phyloP scores from a whole-genome alignment of 768 basidiomycete genomes.

The Agrocybe chaxingu region DNA sequence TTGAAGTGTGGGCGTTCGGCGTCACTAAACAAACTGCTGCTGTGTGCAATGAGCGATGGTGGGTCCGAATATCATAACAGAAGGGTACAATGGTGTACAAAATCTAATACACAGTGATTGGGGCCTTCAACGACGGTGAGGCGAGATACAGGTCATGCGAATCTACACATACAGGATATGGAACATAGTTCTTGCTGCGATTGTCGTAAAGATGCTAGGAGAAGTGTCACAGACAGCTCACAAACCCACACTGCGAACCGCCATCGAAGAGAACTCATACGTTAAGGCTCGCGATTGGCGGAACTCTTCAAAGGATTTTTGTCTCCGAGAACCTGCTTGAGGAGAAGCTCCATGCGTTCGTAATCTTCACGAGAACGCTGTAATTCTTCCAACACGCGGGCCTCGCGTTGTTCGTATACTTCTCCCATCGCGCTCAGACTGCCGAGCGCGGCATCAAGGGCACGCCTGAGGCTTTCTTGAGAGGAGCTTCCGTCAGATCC shows the following conservation, averaged over 20 bases:
- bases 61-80: too few species aligned
- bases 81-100: too few species aligned
- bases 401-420: constrained; percentile 69
- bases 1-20: too few species aligned
- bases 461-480: constrained; percentile 63
- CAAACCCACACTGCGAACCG: background rate
- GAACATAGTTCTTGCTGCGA: too few species aligned
- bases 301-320: constrained; percentile 13
- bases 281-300: background rate
- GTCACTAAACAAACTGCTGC: too few species aligned
- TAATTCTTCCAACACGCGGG: constrained; percentile 72
- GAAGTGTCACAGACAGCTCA: background rate
- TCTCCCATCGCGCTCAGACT: constrained; percentile 60
- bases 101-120: too few species aligned
- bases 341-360: constrained; percentile 60
- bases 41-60: too few species aligned
- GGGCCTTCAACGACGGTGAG: too few species aligned
- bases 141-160: too few species aligned
- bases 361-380: constrained; percentile 60
- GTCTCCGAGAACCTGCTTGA: constrained; percentile 59
- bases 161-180: too few species aligned
- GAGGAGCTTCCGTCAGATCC: constrained; percentile 55
- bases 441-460: constrained; percentile 63
- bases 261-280: background rate
- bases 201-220: too few species aligned